Conservation (phyloP, 2,329 filamentous ascomycete species). For the Fusarium begoniae region DNA sequence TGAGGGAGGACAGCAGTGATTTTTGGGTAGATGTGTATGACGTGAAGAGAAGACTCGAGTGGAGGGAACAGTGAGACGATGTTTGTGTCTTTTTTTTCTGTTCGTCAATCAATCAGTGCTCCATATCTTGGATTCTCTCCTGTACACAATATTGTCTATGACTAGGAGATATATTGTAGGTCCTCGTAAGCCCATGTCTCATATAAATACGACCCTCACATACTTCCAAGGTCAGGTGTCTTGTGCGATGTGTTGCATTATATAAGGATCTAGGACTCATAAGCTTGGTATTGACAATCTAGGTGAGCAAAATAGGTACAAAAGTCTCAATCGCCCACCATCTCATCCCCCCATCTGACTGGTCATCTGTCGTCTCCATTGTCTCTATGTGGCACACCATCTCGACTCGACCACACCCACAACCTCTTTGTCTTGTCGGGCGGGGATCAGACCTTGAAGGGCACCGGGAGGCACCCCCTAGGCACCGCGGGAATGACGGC, state of each 20-base stretch:
- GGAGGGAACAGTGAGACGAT: not conserved
- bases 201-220: conserved; percentile 7
- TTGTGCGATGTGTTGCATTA: conserved; percentile 25
- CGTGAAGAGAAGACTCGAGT: not conserved
- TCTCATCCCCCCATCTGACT: conserved; percentile 24
- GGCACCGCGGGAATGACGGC: conserved; percentile 27
- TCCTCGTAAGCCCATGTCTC: not conserved
- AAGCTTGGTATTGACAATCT: conserved; percentile 5
- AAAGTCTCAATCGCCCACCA: conserved; percentile 37
- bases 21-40: not conserved
- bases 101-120: not conserved
- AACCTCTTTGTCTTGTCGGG: conserved; percentile 13
- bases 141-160: not conserved
- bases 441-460: conserved; percentile 11
- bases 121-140: not conserved
- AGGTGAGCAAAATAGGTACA: conserved; percentile 20
- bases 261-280: conserved; percentile 2
- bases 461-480: not conserved
- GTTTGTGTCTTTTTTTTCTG: not conserved
- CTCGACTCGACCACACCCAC: conserved; percentile 18
- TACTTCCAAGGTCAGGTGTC: conserved; percentile 23
- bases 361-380: conserved; percentile 32
- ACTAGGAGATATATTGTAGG: not conserved
- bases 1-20: conserved; percentile 9
- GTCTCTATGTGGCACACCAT: conserved; percentile 25